Evolutionary conservation across 257 asterid genomes (phyloP).

Genomic region (Rhazya stricta): DNA sequence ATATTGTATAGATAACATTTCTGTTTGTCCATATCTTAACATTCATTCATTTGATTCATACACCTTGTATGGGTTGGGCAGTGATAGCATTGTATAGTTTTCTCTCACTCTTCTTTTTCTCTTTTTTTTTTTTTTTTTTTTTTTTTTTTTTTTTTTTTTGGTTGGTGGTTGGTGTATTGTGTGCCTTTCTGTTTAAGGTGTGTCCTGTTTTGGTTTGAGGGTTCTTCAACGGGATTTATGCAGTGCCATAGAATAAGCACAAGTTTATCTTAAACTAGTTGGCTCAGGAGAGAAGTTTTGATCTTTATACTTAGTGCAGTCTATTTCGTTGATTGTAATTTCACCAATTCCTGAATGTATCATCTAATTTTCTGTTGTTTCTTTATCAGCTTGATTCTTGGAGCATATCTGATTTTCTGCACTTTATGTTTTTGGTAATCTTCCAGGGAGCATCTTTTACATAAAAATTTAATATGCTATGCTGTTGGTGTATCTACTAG

Average conservation of each 20-base stretch:
- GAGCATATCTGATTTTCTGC: background rate
- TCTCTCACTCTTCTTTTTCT: too few relatives aligned
- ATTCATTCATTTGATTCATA: conserved; percentile 16
- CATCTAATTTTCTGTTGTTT: too few relatives aligned
- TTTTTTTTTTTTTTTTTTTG: background rate
- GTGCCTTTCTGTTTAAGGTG: too few relatives aligned
- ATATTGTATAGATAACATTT: conserved; percentile 1
- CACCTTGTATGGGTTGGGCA: conserved; percentile 3
- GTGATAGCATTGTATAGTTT: conserved; percentile 13
- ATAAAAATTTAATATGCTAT: background rate
- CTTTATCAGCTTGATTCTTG: background rate
- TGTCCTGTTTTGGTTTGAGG: too few relatives aligned
- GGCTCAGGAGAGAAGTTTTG: background rate
- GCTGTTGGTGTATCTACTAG: too few relatives aligned
- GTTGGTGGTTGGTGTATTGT: too few relatives aligned
- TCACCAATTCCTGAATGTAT: too few relatives aligned
- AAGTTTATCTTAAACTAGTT: background rate
- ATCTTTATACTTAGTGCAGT: background rate
- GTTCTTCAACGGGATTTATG: background rate
- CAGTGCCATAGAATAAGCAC: background rate
- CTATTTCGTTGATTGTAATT: background rate
- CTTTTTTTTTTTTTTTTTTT: too few relatives aligned
- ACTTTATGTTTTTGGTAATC: background rate
- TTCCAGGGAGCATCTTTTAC: background rate
- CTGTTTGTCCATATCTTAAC: background rate